Evolutionary conservation across 2,329 filamentous ascomycete genomes (phyloP), one percentile per base, ranked within the genome.

Genomic region (Bipolaris victoriae): DNA sequence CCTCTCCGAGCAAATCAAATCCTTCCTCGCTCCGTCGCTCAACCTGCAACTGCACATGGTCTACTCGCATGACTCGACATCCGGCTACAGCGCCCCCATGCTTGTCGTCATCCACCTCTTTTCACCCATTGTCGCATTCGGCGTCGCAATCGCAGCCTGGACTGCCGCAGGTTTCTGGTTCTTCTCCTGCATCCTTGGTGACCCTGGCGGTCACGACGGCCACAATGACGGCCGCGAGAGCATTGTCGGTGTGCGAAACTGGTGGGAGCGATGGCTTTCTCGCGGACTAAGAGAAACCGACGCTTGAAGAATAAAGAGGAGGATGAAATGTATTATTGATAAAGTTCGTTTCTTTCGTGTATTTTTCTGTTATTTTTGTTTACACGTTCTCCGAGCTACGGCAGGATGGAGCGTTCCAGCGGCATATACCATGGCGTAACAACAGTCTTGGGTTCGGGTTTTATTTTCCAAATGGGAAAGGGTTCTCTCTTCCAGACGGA

Each of bases 81-180:
- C 71, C 58, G 77, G 74, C 58, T 77, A 64, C 73, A 71, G 71
- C 60, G 62, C 77, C 3, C 65, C 75, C 2, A 77, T 79, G 70
- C 77, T 87, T 15, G 72, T 87, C 7, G 60, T 81, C 50, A 79
- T 87, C 47, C 80, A 85, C 59, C 64, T 86, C 1, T 72, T 86
- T 24, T 84, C 84, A 3, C 84, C 86, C 1, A 66, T 88, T 37
- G 72, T 87, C 47, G 84, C 84, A 51, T 72, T 86, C 10, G 83
- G 81, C 36, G 78, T 87, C 45, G 80, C 85, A 18, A 70, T 86
- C 13, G 81, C 82, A 1, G 80, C 82, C 5, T 88, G 85, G 85
- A 82, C 83, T 0, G 80, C 84, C 0, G 85, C 84, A 1, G 82
- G 79, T 18, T 88, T 88, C 75, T 88, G 86, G 86, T 75, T 86